These are phyloP conservation scores for Monosporascus sp. DNA, from an alignment of 2,329 filamentous ascomycete genomes.

Conservation along the genomic window DNA sequence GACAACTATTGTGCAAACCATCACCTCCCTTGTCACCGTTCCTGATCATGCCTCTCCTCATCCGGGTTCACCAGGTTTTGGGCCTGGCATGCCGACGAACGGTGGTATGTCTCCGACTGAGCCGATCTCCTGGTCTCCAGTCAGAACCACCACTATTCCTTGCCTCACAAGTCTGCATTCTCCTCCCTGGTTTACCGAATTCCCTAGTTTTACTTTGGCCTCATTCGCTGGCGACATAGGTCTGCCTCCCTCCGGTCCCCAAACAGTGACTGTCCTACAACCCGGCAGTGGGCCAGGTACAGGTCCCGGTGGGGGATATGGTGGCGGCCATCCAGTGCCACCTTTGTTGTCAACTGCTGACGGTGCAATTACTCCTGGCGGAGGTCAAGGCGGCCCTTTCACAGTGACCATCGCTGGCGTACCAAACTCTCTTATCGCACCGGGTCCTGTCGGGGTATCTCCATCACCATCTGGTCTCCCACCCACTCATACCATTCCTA, in stretches of 20 bases:
- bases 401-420: slow-evolving; percentile 6
- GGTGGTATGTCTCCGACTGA: slow-evolving; percentile 13
- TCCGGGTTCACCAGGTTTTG: slow-evolving; percentile 12
- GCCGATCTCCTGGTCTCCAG: slow-evolving; percentile 15
- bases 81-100: slow-evolving; percentile 3
- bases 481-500: slow-evolving; percentile 9
- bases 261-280: not conserved
- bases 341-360: not conserved
- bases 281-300: not conserved
- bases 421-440: slow-evolving; percentile 4
- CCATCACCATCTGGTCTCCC: slow-evolving; percentile 14
- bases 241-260: not conserved
- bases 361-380: slow-evolving; percentile 13
- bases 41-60: slow-evolving; percentile 13
- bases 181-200: slow-evolving; percentile 22
- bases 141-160: slow-evolving; percentile 12
- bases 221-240: not conserved
- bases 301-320: not conserved
- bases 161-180: slow-evolving; percentile 9
- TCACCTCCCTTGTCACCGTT: slow-evolving; percentile 26
- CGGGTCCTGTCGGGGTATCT: slow-evolving; percentile 7
- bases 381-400: not conserved
- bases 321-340: not conserved
- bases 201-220: slow-evolving; percentile 21
- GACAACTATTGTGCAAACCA: slow-evolving; percentile 23